Base-by-base conservation (phyloP, 1,284 basidiomycete species). In the Ceratobasidium sp. region DNA sequence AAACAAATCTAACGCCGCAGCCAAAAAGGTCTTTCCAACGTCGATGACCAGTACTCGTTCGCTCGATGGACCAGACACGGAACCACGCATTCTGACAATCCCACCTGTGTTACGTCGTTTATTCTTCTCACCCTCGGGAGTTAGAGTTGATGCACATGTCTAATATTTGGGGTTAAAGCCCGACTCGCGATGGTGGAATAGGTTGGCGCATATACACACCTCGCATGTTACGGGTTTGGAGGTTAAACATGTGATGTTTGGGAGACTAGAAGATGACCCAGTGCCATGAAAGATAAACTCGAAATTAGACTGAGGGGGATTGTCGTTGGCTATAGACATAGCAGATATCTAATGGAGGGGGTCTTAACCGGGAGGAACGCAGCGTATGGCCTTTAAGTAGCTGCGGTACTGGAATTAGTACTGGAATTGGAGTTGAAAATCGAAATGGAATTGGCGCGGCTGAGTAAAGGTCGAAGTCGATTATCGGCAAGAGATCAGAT, bases 11-110 rank as follows among this genome's bases (percentile, higher is more conserved):
- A 93, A 79, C 2, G 94, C 93, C 67, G 92, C 90, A 15, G 91
- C 88, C 81, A 91, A 90, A 84, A 94, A 95, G 80, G 89, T 94
- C 86, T 94, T 95, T 79, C 93, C 94, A 77, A 90, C 92, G 84
- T 95, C 94, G 82, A 95, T 91, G 12, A 95, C 88, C 79, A 95
- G 87, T 13, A 89, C 91, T 78, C 89, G 90, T 80, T 90, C 86
- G 57, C 77, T 85, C 87, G 17, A 64, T 15, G n/a, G 61, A 86
- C 87, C 78, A 90, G 87, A 90, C 77, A 91, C 91, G 12, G 42
- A 17, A 42, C 44, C 17, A 38, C 62, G 59, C 46, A 90, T 84
- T 73, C 91, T 86, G 71, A 94, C 80, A 3, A 90, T 89, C 20
- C 87, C 91, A 76, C 92, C 91, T 13, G 94, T 95, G 82, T 95